A percentile compares a stretch with the other conserved stretches of the same genome.
Evolutionary conservation across 1,284 basidiomycete genomes (phyloP).

Genomic region (Irpex lacteus): DNA sequence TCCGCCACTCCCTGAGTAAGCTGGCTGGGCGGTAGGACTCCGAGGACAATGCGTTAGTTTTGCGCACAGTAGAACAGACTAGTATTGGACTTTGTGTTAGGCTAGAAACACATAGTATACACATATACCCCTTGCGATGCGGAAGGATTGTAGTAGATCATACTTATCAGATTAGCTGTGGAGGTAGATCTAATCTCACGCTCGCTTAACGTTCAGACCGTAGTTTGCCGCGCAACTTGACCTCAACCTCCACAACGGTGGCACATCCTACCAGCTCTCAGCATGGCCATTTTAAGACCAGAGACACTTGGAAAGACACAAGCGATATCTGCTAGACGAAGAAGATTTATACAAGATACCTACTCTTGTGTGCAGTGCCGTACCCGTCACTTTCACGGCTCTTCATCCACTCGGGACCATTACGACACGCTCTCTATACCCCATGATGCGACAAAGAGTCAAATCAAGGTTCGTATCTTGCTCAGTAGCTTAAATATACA

Average conservation of each 20-base stretch:
- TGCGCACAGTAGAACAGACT: background rate
- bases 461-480: constrained; percentile 40
- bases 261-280: background rate
- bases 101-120: background rate
- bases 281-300: background rate
- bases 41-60: background rate
- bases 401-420: constrained; percentile 24
- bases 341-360: background rate
- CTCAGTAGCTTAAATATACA: background rate
- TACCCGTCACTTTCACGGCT: background rate
- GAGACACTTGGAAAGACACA: background rate
- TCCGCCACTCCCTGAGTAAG: constrained; percentile 15
- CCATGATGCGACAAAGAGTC: constrained; percentile 38
- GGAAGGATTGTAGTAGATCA: background rate
- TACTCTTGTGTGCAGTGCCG: background rate
- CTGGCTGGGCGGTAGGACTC: background rate
- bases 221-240: background rate
- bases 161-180: background rate
- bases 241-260: background rate
- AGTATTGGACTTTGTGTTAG: background rate
- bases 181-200: background rate
- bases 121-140: background rate
- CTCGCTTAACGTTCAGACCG: too few relatives aligned
- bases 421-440: constrained; percentile 43
- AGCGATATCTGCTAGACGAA: background rate